Percentiles rank a stretch among this genome's conserved stretches.
These are phyloP conservation scores for Eutrema yunnanense DNA, from an alignment of 345 rosid species.

Conservation along the genomic window DNA sequence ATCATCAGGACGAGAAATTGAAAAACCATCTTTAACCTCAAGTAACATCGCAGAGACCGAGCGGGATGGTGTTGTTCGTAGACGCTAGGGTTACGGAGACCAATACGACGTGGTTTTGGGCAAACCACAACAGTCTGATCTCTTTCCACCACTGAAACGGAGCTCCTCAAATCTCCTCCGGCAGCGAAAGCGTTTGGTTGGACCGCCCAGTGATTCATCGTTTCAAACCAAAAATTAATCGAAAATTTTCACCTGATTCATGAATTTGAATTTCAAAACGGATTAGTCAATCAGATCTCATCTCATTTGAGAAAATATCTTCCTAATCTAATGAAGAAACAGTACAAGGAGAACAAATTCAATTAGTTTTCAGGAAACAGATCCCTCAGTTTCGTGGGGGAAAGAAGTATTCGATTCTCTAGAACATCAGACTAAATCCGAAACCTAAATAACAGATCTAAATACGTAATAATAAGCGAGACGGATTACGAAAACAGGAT, in stretches of 20 bases:
- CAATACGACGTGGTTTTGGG: conserved; percentile 80
- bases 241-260: conserved; percentile 2
- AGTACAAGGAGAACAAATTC: neutral
- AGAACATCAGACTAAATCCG: neutral
- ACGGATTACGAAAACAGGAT: neutral
- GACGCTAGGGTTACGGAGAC: conserved; percentile 17
- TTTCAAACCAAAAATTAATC: neutral
- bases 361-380: neutral
- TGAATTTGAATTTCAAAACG: neutral
- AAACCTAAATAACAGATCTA: conserved; percentile 10
- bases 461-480: too few species aligned
- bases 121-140: conserved; percentile 58
- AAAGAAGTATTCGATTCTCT: neutral
- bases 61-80: conserved; percentile 36
- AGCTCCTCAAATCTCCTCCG: conserved; percentile 50
- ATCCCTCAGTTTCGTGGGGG: neutral
- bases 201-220: conserved; percentile 65
- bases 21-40: conserved; percentile 32
- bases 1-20: too few species aligned
- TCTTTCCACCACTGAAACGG: conserved; percentile 35
- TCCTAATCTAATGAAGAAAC: neutral
- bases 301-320: neutral
- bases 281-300: neutral
- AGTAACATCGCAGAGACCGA: conserved; percentile 57
- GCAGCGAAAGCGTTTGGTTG: conserved; percentile 45